These are phyloP conservation scores for Talinum fruticosum DNA, from an alignment of 148 eudicot genomes.

Conservation along the genomic window DNA sequence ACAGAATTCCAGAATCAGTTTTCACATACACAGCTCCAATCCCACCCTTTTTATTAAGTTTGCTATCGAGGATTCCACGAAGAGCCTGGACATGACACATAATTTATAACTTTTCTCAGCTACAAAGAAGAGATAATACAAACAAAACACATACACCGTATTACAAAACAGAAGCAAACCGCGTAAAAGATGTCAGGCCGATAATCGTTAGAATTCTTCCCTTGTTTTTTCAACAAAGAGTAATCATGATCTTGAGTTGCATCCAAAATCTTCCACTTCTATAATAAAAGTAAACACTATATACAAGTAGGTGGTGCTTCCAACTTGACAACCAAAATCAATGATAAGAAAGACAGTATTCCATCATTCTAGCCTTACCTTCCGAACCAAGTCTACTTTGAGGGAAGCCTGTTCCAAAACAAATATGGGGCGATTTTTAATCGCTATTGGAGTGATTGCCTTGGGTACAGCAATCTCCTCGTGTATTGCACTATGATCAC, in stretches of 20 bases:
- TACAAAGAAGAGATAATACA: not conserved
- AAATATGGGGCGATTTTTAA: not conserved
- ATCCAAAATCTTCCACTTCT: constrained; percentile 19
- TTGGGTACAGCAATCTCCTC: not conserved
- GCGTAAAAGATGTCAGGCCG: constrained; percentile 32
- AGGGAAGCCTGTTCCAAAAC: constrained; percentile 18
- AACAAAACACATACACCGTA: not conserved
- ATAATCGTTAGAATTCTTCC: constrained; percentile 29
- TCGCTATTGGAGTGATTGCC: not conserved
- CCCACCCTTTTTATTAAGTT: constrained; percentile 29
- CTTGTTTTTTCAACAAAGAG: constrained; percentile 24
- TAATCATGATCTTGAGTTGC: constrained; percentile 14
- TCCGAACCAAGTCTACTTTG: not conserved
- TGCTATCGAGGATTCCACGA: constrained; percentile 24
- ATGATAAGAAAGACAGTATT: not conserved
- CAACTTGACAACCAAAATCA: too few relatives aligned
- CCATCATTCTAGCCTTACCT: not conserved
- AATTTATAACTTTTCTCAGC: not conserved
- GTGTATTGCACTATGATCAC: not conserved
- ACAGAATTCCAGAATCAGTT: constrained; percentile 26
- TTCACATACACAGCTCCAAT: constrained; percentile 38
- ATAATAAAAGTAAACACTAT: not conserved
- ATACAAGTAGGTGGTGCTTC: not conserved
- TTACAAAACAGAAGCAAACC: constrained; percentile 8
- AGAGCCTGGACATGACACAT: constrained; percentile 26